A percentile compares a stretch with the other conserved stretches of the same genome.
These are phyloP conservation scores for Hippophae rhamnoides DNA, from an alignment of 306 rosid genomes.

Conservation along the genomic window DNA sequence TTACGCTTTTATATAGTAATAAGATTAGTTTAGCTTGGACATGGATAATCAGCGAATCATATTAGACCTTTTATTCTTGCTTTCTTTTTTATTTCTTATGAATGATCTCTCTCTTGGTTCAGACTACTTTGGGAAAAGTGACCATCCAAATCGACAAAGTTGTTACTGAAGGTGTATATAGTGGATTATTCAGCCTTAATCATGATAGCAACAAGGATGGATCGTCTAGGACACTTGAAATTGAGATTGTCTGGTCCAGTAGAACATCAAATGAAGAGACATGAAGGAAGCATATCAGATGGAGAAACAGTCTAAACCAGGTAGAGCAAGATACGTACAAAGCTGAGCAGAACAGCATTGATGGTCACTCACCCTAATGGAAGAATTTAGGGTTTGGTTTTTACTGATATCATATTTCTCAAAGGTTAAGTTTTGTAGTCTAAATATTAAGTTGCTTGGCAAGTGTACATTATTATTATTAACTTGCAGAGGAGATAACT, in stretches of 20 bases:
- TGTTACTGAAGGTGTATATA: constrained; percentile 84
- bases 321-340: neutral
- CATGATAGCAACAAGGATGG: constrained; percentile 89
- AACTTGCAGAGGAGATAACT: constrained; percentile 18
- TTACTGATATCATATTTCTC: neutral
- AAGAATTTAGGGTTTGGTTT: neutral
- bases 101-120: constrained; percentile 24
- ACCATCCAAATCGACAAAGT: constrained; percentile 96
- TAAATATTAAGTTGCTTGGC: constrained; percentile 35
- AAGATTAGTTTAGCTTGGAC: too few species aligned
- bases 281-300: constrained; percentile 12
- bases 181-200: constrained; percentile 89
- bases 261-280: constrained; percentile 56
- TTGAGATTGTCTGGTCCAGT: constrained; percentile 92
- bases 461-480: constrained; percentile 58
- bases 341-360: constrained; percentile 4
- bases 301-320: neutral
- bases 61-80: neutral
- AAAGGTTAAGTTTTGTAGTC: constrained; percentile 61
- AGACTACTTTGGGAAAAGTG: constrained; percentile 88
- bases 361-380: constrained; percentile 3
- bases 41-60: too few species aligned
- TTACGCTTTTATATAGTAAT: too few species aligned
- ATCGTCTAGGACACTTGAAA: constrained; percentile 80
- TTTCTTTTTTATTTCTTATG: constrained; percentile 13